Conservation (phyloP, 2,329 filamentous ascomycete species). For the Colletotrichum cordylinicola region DNA sequence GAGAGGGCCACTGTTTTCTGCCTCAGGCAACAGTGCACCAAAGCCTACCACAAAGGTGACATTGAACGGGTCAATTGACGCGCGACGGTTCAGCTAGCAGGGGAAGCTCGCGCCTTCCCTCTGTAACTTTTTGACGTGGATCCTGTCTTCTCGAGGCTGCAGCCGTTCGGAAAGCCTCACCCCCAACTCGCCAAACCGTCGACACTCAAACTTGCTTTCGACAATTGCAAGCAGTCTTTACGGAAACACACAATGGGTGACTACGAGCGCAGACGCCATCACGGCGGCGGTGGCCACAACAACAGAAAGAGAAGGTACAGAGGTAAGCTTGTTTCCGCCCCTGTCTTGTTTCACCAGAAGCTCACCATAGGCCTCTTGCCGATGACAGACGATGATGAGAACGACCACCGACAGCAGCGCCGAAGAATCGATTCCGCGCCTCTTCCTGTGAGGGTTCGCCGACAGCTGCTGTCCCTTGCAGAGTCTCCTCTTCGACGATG, state of each 20-base stretch:
- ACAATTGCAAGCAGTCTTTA: neutral
- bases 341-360: neutral
- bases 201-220: neutral
- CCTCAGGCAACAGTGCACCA: conserved; percentile 22
- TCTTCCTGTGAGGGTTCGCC: conserved; percentile 73
- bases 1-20: neutral
- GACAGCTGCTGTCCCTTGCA: conserved; percentile 79
- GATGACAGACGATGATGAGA: conserved; percentile 73
- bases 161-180: neutral
- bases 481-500: conserved; percentile 81
- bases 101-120: conserved; percentile 15
- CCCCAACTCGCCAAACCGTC: neutral
- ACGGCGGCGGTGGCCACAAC: conserved; percentile 55
- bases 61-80: neutral
- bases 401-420: conserved; percentile 71
- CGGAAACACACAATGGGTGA: conserved; percentile 52
- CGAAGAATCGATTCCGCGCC: conserved; percentile 76
- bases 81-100: conserved; percentile 7
- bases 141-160: conserved; percentile 1
- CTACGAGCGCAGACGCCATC: conserved; percentile 60
- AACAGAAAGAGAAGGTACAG: conserved; percentile 80
- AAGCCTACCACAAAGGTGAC: neutral
- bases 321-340: conserved; percentile 60
- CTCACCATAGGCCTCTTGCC: conserved; percentile 22
- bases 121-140: conserved; percentile 19